Base-by-base conservation (phyloP, 2,329 filamentous ascomycete species). In the Aspergillus oerlinghausenensis region DNA sequence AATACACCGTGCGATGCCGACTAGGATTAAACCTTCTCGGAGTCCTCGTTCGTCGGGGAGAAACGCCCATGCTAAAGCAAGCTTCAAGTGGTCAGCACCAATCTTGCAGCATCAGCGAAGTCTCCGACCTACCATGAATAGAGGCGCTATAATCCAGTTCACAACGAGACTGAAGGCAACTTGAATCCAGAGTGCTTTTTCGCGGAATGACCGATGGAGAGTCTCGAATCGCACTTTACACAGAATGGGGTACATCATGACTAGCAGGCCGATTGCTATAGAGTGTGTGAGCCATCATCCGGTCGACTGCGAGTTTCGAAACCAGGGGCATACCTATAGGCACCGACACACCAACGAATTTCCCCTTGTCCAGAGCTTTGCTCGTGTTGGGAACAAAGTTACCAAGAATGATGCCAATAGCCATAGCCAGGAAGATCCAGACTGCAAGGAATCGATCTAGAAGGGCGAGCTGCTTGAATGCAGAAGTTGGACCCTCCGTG, bases 211-310 rank as follows among this genome's bases (percentile, higher is more conserved):
- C 2, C 82, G 75, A 70, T 91, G 89, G 9, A 95, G 75, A 0
- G 84, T 83, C 70, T 95, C 90, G 72, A 85, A 94, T 43, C 84
- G 84, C 5, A 95, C 88, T 71, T 94, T 94, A 80, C 90, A 95
- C 0, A 96, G 78, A 58, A 96, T 95, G 0, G 91, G 92, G 67
- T 94, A 96, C 90, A 96, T 96, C 90, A 96, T 96, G 45, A 95
- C 86, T 1, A 96, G 80, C 0, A 96, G 76, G 0, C 91, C 90
- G 50, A 95, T 77, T 0, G 90, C 90, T 89, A 54, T 25, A 3
- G 4, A 64, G 67, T 29, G 45, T 68, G 32, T 67, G 9, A 68
- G 65, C 3, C 28, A 50, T 38, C 32, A 7, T 38, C 14, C 14
- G 32, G 32, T 14, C 32, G 2, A 17, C 32, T 17, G 32, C 14